A percentile compares a stretch with the other conserved stretches of the same genome.
Evolutionary conservation across 73 alveolate genomes (phyloP).

Genomic region (Symbiodinium pilosum): DNA sequence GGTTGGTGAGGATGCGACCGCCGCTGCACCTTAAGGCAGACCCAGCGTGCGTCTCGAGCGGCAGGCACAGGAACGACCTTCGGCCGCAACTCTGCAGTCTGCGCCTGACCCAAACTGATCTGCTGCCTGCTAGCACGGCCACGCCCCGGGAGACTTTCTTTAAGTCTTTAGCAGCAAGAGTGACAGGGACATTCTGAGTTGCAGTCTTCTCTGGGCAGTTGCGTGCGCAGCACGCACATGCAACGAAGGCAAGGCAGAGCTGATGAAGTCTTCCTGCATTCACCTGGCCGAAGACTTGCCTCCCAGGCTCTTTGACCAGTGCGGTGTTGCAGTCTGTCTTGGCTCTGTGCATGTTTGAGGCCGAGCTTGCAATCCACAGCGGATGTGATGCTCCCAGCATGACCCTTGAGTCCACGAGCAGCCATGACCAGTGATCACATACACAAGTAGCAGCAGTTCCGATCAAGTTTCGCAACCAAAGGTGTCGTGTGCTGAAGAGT

Average conservation of each 20-base stretch:
- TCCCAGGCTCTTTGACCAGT: not conserved
- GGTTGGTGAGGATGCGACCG: no score
- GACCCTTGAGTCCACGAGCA: no score
- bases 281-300: not conserved
- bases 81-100: not conserved
- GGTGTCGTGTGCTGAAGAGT: no score
- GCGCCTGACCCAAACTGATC: no score
- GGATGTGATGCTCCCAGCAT: not conserved
- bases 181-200: no score
- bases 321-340: not conserved
- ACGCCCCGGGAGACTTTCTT: no score
- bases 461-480: no score
- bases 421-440: no score
- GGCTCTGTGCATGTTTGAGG: not conserved
- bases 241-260: not conserved
- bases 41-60: not conserved
- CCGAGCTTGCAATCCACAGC: not conserved
- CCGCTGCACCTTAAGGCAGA: no score
- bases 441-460: no score
- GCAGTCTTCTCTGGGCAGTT: not conserved
- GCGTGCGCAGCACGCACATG: not conserved
- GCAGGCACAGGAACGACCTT: not conserved
- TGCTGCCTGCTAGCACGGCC: no score
- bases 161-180: no score
- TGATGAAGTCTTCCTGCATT: constrained; percentile 13